Evolutionary conservation across 768 basidiomycete genomes (phyloP).

Genomic region (Amanita pseudoporphyria): DNA sequence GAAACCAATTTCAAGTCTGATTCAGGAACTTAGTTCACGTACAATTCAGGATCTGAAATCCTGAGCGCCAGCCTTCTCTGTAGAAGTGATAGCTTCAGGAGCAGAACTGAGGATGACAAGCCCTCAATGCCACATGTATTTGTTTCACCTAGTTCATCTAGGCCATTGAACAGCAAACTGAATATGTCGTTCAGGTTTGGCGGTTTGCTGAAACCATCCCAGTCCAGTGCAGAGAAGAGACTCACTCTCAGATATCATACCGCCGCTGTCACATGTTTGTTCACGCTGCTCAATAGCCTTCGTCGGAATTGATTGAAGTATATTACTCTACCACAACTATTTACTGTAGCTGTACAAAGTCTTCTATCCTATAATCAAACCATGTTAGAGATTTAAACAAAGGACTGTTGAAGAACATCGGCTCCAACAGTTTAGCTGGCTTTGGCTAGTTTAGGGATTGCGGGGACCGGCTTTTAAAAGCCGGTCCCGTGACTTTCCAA

Average conservation of each 20-base stretch:
- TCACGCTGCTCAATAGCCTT: slow-evolving; percentile 34
- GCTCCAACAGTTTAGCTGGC: too few species aligned
- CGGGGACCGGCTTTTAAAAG: too few species aligned
- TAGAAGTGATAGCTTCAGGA: slow-evolving; percentile 24
- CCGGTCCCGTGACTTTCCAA: too few species aligned
- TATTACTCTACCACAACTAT: slow-evolving; percentile 47
- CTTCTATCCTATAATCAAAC: too few species aligned
- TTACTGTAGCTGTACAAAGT: slow-evolving; percentile 39
- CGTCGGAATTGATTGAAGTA: slow-evolving; percentile 37
- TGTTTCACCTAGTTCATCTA: slow-evolving; percentile 24
- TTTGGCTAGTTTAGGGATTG: too few species aligned
- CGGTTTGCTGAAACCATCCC: slow-evolving; percentile 28
- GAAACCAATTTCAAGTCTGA: slow-evolving; percentile 9
- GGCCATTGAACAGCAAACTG: slow-evolving; percentile 54
- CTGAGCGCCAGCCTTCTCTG: slow-evolving; percentile 26
- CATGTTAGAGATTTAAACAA: too few species aligned
- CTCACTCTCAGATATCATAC: slow-evolving; percentile 71
- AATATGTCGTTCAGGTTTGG: slow-evolving; percentile 72
- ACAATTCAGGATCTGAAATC: slow-evolving; percentile 19
- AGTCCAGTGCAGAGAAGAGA: slow-evolving; percentile 12
- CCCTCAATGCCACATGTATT: slow-evolving; percentile 13
- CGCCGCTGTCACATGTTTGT: slow-evolving; percentile 44
- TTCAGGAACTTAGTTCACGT: slow-evolving; percentile 9
- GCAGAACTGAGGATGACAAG: slow-evolving; percentile 21
- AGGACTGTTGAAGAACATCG: too few species aligned